Base-by-base conservation (phyloP, 1,139 yeast genomes). In the Hyphopichia khmerensis region DNA sequence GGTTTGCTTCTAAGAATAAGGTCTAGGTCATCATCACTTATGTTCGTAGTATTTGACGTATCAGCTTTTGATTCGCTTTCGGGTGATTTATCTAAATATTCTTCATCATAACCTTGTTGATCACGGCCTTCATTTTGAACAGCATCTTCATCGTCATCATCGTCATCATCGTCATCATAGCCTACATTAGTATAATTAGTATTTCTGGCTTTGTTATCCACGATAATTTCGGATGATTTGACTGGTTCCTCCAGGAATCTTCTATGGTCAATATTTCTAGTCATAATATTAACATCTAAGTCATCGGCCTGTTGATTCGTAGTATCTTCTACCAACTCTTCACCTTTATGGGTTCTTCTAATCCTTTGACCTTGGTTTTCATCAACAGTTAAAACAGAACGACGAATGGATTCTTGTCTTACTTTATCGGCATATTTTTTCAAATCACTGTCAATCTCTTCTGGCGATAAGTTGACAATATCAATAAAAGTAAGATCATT, bases 301-400 rank as follows among this genome's bases (percentile, higher is more conserved):
- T 61, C 65, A 19, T 57, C 62, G 11, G 52, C 50, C 23, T 51
- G 57, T 35, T 55, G 56, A 29, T 59, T 55, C 39, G 62, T 57
- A 31, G 64, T 63, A 40, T 74, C 76, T 41, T 85, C 93, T n/a
- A 86, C 72, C 33, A 86, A 62, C 53, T 87, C 93, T 48, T 89
- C 96, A 26, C 96, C 96, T 58, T 86, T 87, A 57, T 87, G 96
- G 2, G 96, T 87, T 53, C 88, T 71, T 51, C 90, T 74, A 43
- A 87, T 81, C 40, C 84, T 71, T 23, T 87, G 87, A 30, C 61
- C 62, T 36, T 69, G 77, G 3, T 53, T 57, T 30, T 67, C 72
- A 29, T 77, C 79, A 36, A 69, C 77, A 38, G 81, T 80, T 35
- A 87, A 63, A 9, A 87, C 84, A 3, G 86, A 73, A 42, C 84